phyloP scores from a whole-genome alignment of 2,329 filamentous ascomycete genomes.

The Domatiomyces globalis region DNA sequence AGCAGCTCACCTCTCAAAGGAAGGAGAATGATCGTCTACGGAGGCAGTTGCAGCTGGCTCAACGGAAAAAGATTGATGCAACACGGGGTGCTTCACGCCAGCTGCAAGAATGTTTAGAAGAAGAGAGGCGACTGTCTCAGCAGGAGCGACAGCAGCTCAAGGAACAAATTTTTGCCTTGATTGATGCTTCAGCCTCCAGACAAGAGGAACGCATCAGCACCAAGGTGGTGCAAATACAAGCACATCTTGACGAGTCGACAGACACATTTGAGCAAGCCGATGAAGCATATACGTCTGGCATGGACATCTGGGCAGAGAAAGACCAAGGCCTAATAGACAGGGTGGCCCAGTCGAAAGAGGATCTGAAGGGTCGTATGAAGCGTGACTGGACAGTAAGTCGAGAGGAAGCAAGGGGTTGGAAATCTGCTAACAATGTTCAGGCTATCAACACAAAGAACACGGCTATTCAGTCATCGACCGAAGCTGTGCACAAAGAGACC shows the following conservation, averaged over 20 bases:
- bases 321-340: conserved; percentile 57
- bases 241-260: conserved; percentile 51
- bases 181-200: conserved; percentile 57
- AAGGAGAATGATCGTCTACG: conserved; percentile 60
- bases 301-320: conserved; percentile 59
- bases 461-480: conserved; percentile 70
- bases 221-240: conserved; percentile 48
- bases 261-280: conserved; percentile 52
- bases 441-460: conserved; percentile 62
- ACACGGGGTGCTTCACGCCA: conserved; percentile 52
- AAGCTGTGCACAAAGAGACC: conserved; percentile 80
- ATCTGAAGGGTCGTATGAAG: conserved; percentile 67
- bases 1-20: conserved; percentile 61
- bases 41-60: conserved; percentile 56
- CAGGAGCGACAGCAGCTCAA: conserved; percentile 62
- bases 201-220: conserved; percentile 59
- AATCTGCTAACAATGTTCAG: conserved; percentile 27
- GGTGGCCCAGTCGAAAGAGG: conserved; percentile 59
- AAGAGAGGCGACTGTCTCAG: conserved; percentile 60
- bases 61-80: conserved; percentile 51
- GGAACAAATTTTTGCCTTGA: conserved; percentile 59
- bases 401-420: not conserved
- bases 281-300: conserved; percentile 51
- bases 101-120: conserved; percentile 55
- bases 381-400: conserved; percentile 65